Conservation (phyloP, 1,284 basidiomycete species). For the Malassezia slooffiae region DNA sequence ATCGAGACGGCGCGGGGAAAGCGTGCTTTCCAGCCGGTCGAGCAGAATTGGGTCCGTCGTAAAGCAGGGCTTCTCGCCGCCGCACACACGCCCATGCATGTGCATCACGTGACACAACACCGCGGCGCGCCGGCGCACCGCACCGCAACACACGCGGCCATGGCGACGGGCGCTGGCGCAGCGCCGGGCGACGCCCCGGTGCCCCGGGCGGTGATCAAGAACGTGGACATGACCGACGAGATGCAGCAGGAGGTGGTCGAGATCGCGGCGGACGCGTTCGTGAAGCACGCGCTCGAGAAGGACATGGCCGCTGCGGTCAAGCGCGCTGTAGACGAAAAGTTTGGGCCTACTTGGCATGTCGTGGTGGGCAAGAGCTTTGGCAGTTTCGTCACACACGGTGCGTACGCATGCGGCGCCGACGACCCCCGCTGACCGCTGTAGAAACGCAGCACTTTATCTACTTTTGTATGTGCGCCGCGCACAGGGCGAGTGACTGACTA, state of each 20-base stretch:
- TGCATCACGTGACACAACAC: no score
- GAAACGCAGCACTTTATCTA: constrained; percentile 46
- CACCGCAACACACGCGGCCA: not conserved
- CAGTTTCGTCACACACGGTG: constrained; percentile 91
- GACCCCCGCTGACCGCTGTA: constrained; percentile 4
- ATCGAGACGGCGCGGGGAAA: constrained; percentile 13
- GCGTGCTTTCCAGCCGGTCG: constrained; percentile 10
- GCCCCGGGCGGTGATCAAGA: constrained; percentile 71
- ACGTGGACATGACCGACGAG: constrained; percentile 90
- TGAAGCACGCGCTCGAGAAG: constrained; percentile 87
- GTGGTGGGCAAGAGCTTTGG: constrained; percentile 88
- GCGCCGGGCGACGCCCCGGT: not conserved
- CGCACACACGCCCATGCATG: no score
- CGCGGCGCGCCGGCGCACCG: no score
- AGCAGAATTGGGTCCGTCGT: constrained; percentile 15
- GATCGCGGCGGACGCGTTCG: constrained; percentile 69
- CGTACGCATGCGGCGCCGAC: constrained; percentile 39
- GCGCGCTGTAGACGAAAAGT: constrained; percentile 85
- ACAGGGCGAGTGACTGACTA: not conserved
- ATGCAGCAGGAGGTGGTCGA: constrained; percentile 90
- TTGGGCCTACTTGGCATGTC: constrained; percentile 91
- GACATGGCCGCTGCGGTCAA: constrained; percentile 93
- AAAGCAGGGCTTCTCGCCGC: no score
- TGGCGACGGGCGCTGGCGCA: not conserved
- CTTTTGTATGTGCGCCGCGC: constrained; percentile 37